Base-by-base conservation (phyloP, 176 grass and related monocot species). In the Lolium perenne region DNA sequence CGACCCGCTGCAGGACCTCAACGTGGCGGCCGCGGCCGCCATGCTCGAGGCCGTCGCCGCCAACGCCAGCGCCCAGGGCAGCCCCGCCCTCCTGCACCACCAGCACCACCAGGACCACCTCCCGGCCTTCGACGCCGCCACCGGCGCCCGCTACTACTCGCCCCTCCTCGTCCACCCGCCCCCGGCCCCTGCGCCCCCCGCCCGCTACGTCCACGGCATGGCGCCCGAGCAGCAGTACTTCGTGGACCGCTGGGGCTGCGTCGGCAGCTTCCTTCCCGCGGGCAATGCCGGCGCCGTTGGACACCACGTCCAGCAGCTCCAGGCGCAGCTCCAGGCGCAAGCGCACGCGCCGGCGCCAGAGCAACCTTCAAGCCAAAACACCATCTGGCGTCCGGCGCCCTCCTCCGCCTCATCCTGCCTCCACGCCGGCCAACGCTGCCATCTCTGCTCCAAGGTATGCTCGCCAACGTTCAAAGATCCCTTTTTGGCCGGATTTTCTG, bases 351-450 rank as follows among this genome's bases (percentile, higher is more conserved):
- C 66, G 61, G 75, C 62, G 54, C 81, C 77, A 85, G 91, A 95
- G 91, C 81, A 66, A 91, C 91, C 91, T 95, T 92, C 93, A 90
- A 85, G 77, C 87, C 91, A 92, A 87, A 90, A 4, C 80, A 81
- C 81, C 62, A 81, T 80, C 86, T 91, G 82, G 87, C 85, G 89
- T 18, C 89, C 85, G 17, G 26, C 74, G 12, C 55, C 71, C 40
- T 81, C 81, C 66, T 67, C 54, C 86, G 69, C 84, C 60, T 74
- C 78, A 25, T 74, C 81, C 38, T 86, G 81, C 86, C 86, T 82
- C 77, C 87, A 88, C 59, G 1, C 63, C 47, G 76, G 76, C 26
- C 77, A 85, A 17, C 88, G 89, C 72, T 91, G 93, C 84, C 88
- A 93, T 86, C 59, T 91, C 88, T 93, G 93, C 84, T 83, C 80